These are phyloP conservation scores for Zea luxurians DNA, from an alignment of 176 grass and related monocot genomes.

Conservation along the genomic window DNA sequence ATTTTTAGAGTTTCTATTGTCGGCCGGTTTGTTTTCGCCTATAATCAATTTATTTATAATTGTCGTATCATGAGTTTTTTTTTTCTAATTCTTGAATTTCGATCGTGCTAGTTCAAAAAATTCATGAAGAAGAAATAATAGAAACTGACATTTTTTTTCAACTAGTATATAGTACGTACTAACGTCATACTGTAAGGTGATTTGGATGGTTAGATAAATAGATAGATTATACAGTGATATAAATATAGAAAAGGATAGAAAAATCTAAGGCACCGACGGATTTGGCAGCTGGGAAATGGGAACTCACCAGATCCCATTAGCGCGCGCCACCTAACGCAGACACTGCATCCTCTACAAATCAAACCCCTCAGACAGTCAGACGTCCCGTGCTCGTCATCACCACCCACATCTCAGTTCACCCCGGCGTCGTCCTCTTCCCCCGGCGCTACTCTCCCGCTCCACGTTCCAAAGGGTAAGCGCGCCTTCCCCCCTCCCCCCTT, in stretches of 20 bases:
- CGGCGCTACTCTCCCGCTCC: conserved; percentile 34
- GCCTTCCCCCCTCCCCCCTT: conserved; percentile 27
- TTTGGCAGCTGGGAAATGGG: background rate
- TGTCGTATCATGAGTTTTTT: too few species aligned
- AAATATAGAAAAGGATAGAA: too few species aligned
- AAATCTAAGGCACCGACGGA: background rate
- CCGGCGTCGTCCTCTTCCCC: background rate
- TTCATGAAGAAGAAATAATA: background rate
- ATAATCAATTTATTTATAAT: too few species aligned
- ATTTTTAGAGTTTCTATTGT: too few species aligned
- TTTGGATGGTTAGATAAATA: too few species aligned
- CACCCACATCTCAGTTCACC: background rate
- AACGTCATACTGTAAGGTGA: too few species aligned
- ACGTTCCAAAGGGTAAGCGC: conserved; percentile 48
- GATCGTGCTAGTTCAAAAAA: too few species aligned
- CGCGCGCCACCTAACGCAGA: background rate
- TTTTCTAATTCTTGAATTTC: too few species aligned
- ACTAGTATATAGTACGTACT: too few species aligned
- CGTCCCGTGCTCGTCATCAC: conserved; percentile 35
- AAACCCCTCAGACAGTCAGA: background rate
- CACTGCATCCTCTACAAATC: conserved; percentile 36
- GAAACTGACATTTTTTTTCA: background rate
- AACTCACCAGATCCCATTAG: conserved; percentile 12
- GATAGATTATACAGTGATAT: too few species aligned
- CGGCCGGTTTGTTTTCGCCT: background rate